A percentile compares a stretch with the other conserved stretches of the same genome.
phyloP scores from a whole-genome alignment of 106 monocot species.

The Vanilla planifolia region DNA sequence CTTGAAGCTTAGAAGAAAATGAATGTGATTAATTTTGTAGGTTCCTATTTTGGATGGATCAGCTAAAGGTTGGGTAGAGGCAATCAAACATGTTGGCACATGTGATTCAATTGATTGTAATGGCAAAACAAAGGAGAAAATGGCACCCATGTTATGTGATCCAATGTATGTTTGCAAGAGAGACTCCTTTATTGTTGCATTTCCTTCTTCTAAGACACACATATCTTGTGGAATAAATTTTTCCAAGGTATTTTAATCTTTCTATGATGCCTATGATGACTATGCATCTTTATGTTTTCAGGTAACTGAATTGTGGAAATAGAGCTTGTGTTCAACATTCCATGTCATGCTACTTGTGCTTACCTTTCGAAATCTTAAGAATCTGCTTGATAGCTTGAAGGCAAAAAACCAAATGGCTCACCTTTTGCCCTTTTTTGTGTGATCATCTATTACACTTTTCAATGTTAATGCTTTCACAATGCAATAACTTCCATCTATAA shows the following conservation, averaged over 20 bases:
- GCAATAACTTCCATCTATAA: too few relatives aligned
- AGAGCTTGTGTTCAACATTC: too few relatives aligned
- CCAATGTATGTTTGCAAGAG: constrained; percentile 40
- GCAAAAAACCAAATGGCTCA: too few relatives aligned
- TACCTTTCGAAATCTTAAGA: too few relatives aligned
- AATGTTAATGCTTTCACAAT: too few relatives aligned
- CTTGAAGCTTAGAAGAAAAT: background rate
- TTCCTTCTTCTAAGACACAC: constrained; percentile 56
- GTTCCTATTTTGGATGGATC: constrained; percentile 96
- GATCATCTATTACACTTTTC: too few relatives aligned
- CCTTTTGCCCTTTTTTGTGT: too few relatives aligned
- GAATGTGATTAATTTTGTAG: constrained; percentile 22
- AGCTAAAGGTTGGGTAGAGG: constrained; percentile 75
- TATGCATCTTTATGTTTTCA: too few relatives aligned
- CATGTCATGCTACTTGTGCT: too few relatives aligned
- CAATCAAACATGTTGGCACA: constrained; percentile 52
- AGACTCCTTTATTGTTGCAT: constrained; percentile 72
- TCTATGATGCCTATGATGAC: too few relatives aligned
- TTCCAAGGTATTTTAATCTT: constrained; percentile 76
- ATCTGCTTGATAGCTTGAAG: too few relatives aligned
- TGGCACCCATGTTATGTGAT: constrained; percentile 49
- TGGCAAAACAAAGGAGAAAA: constrained; percentile 44
- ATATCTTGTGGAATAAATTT: constrained; percentile 88
- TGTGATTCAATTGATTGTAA: constrained; percentile 43
- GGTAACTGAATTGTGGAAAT: too few relatives aligned